A percentile compares a stretch with the other conserved stretches of the same genome.
Conservation (phyloP, 2,329 filamentous ascomycete genomes). For the Fusarium agapanthi region DNA sequence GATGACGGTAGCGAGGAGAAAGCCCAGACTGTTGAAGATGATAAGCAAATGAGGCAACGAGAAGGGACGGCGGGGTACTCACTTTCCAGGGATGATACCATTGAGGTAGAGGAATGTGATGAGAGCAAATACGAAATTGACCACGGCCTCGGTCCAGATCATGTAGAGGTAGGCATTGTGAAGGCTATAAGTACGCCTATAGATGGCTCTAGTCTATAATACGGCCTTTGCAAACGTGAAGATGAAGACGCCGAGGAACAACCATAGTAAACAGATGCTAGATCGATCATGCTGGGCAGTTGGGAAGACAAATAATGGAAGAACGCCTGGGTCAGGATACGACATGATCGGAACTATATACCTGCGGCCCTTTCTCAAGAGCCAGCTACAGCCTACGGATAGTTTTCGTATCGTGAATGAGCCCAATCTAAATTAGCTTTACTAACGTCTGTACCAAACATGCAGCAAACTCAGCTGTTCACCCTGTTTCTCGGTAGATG, state of each 20-base stretch:
- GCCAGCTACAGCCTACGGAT: not conserved
- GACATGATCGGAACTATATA: not conserved
- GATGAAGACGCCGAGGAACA: constrained; percentile 41
- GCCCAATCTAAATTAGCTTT: not conserved
- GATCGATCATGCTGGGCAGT: constrained; percentile 19
- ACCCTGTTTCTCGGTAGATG: not conserved
- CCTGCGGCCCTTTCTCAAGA: not conserved
- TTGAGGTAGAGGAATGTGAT: constrained; percentile 41
- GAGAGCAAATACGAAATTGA: constrained; percentile 40
- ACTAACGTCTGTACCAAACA: not conserved
- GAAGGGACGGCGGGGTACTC: fast-evolving
- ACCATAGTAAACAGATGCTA: constrained; percentile 37
- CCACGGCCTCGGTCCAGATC: constrained; percentile 40
- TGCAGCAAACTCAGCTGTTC: not conserved
- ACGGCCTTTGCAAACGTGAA: constrained; percentile 38
- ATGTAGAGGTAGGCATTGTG: constrained; percentile 40
- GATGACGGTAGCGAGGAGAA: constrained; percentile 9
- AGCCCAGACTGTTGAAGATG: constrained; percentile 2
- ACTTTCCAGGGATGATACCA: constrained; percentile 24
- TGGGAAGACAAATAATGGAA: not conserved
- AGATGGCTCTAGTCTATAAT: constrained; percentile 35
- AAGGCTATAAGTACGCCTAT: constrained; percentile 20
- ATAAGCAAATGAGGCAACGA: not conserved
- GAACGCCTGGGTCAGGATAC: not conserved
- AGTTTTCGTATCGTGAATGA: not conserved